phyloP scores from a whole-genome alignment of 73 alveolate genomes.

The Stentor roeselii region DNA sequence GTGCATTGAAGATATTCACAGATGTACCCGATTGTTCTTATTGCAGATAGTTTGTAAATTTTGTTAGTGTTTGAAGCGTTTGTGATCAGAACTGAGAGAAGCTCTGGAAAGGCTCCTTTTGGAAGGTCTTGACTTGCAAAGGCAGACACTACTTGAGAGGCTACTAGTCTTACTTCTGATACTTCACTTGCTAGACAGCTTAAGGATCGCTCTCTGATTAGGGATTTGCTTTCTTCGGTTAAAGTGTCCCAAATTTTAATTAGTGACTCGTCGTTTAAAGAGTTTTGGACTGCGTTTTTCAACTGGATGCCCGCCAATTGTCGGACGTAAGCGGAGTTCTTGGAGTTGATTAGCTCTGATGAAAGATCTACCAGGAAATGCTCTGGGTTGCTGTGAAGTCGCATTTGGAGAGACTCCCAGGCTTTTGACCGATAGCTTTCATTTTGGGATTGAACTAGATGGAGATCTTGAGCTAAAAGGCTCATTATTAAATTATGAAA shows the following conservation, averaged over 20 bases:
- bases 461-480: too few species aligned
- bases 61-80: background rate
- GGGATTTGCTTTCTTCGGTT: background rate
- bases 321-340: background rate
- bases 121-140: background rate
- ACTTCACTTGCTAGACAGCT: constrained; percentile 24
- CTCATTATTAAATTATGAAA: too few species aligned
- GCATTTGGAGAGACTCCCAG: too few species aligned
- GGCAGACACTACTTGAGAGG: constrained; percentile 22
- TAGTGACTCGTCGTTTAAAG: background rate
- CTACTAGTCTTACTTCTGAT: background rate
- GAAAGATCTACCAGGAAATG: background rate
- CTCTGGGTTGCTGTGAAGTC: background rate
- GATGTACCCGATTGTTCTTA: constrained; percentile 20
- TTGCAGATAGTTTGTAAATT: background rate
- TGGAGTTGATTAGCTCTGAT: background rate
- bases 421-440: too few species aligned
- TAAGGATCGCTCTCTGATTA: background rate
- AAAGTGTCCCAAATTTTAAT: background rate
- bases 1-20: background rate
- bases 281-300: background rate
- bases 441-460: too few species aligned
- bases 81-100: background rate
- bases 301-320: constrained; percentile 4
- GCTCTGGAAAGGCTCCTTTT: background rate